Evolutionary conservation across 2,329 filamentous ascomycete genomes (phyloP), one percentile per base, ranked within the genome.

Genomic region (Aspergillus ochraceoroseus): DNA sequence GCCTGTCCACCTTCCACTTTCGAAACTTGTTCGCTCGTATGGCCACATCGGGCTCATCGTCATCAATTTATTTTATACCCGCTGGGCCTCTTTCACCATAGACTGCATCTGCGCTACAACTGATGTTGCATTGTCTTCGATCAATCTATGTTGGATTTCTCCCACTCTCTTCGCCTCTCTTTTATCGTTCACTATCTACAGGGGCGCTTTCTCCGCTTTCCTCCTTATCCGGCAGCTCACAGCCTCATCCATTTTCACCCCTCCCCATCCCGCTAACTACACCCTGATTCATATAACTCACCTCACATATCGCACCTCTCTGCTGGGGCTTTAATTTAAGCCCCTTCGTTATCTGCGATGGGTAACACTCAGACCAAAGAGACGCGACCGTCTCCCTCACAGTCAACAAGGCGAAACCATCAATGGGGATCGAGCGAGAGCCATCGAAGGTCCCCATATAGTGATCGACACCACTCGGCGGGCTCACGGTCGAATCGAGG

Each of bases 331-430:
- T 5, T 41, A 35, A 37, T 38, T 8, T 43, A 31, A 15, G 23
- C 31, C 25, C 38, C 40, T 35, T 9, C 20, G 5, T 18, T 4
- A 27, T 38, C 28, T 41, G 47, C 45, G 11, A 71, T 71, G 68
- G 68, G 68, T 33, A 71, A 71, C 51, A 64, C 67, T 34, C 63
- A 70, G 44, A 70, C 68, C 25, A 71, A 68, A 56, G 68, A 71
- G 57, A 61, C 65, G 39, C 64, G 68, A 47, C 55, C 61, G 30
- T 46, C 61, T 44, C 41, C 55, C 27, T 35, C 52, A 25, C 46
- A 53, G 15, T 53, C 57, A 17, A 49, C 54, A 30, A 53, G 53
- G 35, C 56, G 62, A 32, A 58, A 51, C 33, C 57, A 62, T 36
- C 58, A 59, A 52, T 54, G 46, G 48, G 35, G 44, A 17, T 54